These are phyloP conservation scores for Tetrapisispora pingtungensis DNA, from an alignment of 805 yeast species.

Conservation along the genomic window DNA sequence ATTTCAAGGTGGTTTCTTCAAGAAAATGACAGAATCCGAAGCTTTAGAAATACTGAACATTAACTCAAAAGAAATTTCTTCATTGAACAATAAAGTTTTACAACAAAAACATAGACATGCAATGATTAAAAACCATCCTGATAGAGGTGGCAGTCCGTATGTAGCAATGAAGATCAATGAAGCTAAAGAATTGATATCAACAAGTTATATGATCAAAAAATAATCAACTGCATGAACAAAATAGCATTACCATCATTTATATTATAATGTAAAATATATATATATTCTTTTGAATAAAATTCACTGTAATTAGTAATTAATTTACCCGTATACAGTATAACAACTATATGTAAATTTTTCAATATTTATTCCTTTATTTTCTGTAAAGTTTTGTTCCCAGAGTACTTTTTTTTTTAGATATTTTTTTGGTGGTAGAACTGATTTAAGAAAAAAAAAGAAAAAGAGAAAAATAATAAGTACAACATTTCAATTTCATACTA, in stretches of 20 bases:
- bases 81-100: conserved; percentile 39
- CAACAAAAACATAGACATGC: conserved; percentile 75
- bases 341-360: too few species aligned
- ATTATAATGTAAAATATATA: too few species aligned
- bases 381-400: too few species aligned
- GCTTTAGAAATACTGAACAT: conserved; percentile 58
- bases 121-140: conserved; percentile 88
- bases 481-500: too few species aligned
- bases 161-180: conserved; percentile 88
- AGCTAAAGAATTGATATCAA: conserved; percentile 49
- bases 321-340: too few species aligned
- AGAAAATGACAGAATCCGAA: conserved; percentile 57
- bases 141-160: conserved; percentile 85
- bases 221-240: not conserved
- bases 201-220: conserved; percentile 2
- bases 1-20: conserved; percentile 54
- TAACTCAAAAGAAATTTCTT: conserved; percentile 43
- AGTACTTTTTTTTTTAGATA: too few species aligned
- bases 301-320: not conserved
- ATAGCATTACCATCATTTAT: too few species aligned
- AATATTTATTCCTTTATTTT: too few species aligned
- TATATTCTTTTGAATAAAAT: too few species aligned
- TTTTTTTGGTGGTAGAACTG: too few species aligned
- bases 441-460: too few species aligned
- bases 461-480: too few species aligned